Conservation (phyloP, 257 asterid genomes). For the Fraxinus americana region DNA sequence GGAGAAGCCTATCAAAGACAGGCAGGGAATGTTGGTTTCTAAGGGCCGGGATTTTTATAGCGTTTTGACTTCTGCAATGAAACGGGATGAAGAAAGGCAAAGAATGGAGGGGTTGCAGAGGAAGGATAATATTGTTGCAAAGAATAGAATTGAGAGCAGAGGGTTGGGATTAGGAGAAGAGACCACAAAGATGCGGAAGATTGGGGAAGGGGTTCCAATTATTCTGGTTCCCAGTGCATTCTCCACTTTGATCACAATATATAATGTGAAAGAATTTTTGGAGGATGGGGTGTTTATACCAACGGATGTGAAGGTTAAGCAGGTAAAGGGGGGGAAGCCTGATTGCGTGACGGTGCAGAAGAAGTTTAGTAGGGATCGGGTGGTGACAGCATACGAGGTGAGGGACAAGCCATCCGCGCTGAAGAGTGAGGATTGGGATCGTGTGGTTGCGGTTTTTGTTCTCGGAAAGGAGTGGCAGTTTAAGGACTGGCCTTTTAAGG, state of each 20-base stretch:
- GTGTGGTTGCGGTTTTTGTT: constrained; percentile 96
- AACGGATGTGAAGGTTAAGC: constrained; percentile 86
- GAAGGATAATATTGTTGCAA: constrained; percentile 87
- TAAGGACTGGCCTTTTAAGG: constrained; percentile 98
- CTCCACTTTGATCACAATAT: constrained; percentile 85
- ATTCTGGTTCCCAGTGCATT: constrained; percentile 94
- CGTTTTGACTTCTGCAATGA: constrained; percentile 66
- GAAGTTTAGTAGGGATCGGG: constrained; percentile 96
- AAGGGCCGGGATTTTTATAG: constrained; percentile 72
- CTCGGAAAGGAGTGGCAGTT: constrained; percentile 99
- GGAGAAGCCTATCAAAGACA: constrained; percentile 80
- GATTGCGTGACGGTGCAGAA: constrained; percentile 98
- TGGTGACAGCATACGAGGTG: constrained; percentile 94
- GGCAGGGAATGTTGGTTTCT: constrained; percentile 71
- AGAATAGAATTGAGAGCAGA: constrained; percentile 81
- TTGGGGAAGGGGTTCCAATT: constrained; percentile 97
- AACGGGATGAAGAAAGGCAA: constrained; percentile 88
- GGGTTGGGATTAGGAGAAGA: constrained; percentile 70
- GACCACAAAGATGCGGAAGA: constrained; percentile 75
- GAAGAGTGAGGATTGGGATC: constrained; percentile 95
- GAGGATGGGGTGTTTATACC: constrained; percentile 94
- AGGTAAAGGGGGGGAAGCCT: constrained; percentile 81
- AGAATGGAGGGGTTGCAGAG: constrained; percentile 75
- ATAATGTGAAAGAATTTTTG: constrained; percentile 93
- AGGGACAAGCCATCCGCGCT: constrained; percentile 93